phyloP scores from a whole-genome alignment of 2,329 filamentous ascomycete species.

The Fusarium ambrosium region DNA sequence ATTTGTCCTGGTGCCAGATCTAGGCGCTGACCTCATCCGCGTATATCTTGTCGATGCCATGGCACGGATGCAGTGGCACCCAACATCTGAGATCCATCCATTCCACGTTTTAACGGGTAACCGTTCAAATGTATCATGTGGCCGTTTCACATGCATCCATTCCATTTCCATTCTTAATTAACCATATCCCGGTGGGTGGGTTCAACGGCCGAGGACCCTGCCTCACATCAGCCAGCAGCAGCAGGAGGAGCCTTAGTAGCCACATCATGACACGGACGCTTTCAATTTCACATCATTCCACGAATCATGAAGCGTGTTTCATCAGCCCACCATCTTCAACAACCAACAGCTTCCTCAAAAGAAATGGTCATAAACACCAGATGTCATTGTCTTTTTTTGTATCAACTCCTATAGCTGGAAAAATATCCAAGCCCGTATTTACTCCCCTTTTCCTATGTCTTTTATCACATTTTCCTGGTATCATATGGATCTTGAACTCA shows the following conservation, averaged over 20 bases:
- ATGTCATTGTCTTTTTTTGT: not conserved
- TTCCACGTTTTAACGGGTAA: not conserved
- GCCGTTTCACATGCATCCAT: not conserved
- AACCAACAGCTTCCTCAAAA: not conserved
- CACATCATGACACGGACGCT: not conserved
- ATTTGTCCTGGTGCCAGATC: too few relatives aligned
- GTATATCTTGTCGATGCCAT: not conserved
- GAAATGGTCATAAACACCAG: not conserved
- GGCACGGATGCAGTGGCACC: not conserved
- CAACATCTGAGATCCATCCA: not conserved
- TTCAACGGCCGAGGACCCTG: not conserved
- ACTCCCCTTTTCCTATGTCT: not conserved
- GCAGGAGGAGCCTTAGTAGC: too few relatives aligned
- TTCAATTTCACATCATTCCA: conserved; percentile 4
- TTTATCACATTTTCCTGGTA: not conserved
- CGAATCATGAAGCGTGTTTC: not conserved
- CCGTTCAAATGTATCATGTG: not conserved
- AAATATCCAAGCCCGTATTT: not conserved
- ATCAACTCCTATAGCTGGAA: not conserved
- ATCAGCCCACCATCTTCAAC: conserved; percentile 1
- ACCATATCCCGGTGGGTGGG: not conserved
- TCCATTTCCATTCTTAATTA: not conserved
- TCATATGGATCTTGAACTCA: conserved; percentile 35
- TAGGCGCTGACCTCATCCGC: too few relatives aligned
- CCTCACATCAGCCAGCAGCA: not conserved